Base-by-base conservation (phyloP, 441 rosid genomes). In the Arabidopsis lyrata region DNA sequence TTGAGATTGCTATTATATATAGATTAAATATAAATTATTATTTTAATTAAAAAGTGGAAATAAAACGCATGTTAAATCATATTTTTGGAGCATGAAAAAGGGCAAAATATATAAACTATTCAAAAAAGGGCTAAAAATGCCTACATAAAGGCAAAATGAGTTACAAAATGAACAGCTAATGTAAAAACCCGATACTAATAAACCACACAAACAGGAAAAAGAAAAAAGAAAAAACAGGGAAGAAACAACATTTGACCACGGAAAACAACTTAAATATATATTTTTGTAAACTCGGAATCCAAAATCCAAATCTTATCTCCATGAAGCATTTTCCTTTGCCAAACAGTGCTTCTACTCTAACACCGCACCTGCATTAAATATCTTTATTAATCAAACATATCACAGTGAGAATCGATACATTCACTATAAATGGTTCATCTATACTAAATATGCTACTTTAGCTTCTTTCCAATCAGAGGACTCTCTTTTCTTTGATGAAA, bases 321-420 rank as follows among this genome's bases (percentile, higher is more conserved):
- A 29, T 62, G 38, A 9, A n/a, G 54, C 41, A 29, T 7, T 29
- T 15, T 15, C n/a, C 22, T 39, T n/a, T 22, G 39, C 15, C 54
- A 44, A 63, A 45, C 24, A 63, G 14, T 63, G 6, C 15, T 45
- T 63, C 20, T 68, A 68, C n/a, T 68, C 31, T 1, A 55, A 31
- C 31, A 29, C 32, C 10, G 18, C 72, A 68, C 72, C 63, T 68
- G 63, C 54, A 41, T 54, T 27, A 13, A 5, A 50, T 0, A 29
- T 5, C 10, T 63, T 24, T 52, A 5, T 38, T 49, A 34, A 29
- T 54, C 59, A 54, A 13, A 14, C 36, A 54, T 24, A 24, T 24
- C 27, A 54, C 36, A 9, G 14, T 18, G 18, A 16, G 8, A 47
- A 47, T 53, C 36, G 14, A 53, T 29, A 5, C 56, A 53, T 13